These are phyloP conservation scores for Aspergillus novoparasiticus DNA, from an alignment of 2,329 filamentous ascomycete genomes.

Conservation along the genomic window DNA sequence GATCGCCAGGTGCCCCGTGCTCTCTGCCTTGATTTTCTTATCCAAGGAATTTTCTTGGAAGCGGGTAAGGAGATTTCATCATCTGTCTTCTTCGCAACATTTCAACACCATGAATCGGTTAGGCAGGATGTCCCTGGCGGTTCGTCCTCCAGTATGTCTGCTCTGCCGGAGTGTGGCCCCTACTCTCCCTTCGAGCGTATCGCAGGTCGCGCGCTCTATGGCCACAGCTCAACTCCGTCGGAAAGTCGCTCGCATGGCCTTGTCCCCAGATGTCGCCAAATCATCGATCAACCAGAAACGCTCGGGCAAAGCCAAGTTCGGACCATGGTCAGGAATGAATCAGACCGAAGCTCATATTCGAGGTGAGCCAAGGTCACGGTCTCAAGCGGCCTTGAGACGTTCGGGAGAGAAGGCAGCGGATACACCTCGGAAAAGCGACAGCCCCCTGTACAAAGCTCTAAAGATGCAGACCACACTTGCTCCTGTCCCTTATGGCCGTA, in stretches of 20 bases:
- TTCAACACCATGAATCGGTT: slow-evolving; percentile 20
- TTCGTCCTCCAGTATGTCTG: slow-evolving; percentile 34
- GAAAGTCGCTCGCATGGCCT: slow-evolving; percentile 41
- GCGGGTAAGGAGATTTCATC: slow-evolving; percentile 3
- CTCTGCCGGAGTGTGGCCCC: slow-evolving; percentile 34
- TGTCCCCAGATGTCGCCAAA: slow-evolving; percentile 37
- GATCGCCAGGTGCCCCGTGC: slow-evolving; percentile 16
- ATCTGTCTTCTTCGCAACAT: not conserved
- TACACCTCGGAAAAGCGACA: slow-evolving; percentile 48
- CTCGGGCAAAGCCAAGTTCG: slow-evolving; percentile 46
- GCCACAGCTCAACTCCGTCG: slow-evolving; percentile 35
- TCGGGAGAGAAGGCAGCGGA: slow-evolving; percentile 35
- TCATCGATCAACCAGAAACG: slow-evolving; percentile 39
- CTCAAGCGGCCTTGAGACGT: slow-evolving; percentile 47
- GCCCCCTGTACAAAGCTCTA: slow-evolving; percentile 72
- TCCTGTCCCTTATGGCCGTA: slow-evolving; percentile 73
- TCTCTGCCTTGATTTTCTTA: slow-evolving; percentile 9
- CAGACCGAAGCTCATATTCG: slow-evolving; percentile 51
- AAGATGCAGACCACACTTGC: slow-evolving; percentile 89
- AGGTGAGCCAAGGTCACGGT: slow-evolving; percentile 39
- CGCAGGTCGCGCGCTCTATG: slow-evolving; percentile 36
- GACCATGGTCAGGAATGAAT: slow-evolving; percentile 65
- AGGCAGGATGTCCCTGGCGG: slow-evolving; percentile 33
- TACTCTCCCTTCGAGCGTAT: slow-evolving; percentile 22
- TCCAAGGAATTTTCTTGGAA: slow-evolving; percentile 2